A percentile compares a stretch with the other conserved stretches of the same genome.
Conservation (phyloP, 2,329 filamentous ascomycete species). For the Pyrenophora tritici-repentis region DNA sequence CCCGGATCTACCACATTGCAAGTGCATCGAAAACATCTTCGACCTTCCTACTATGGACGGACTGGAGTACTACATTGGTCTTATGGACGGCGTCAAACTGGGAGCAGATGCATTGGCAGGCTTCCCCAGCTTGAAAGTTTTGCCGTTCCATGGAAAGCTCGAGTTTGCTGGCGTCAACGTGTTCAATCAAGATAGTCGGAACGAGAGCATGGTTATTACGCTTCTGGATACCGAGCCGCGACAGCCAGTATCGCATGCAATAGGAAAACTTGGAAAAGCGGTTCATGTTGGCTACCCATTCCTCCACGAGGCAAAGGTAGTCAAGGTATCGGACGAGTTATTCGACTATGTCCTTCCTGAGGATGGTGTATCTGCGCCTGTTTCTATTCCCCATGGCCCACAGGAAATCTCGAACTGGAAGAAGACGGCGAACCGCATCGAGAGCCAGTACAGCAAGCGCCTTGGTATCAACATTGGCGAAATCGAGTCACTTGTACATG, state of each 20-base stretch:
- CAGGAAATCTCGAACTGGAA: constrained; percentile 81
- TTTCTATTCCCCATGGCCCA: constrained; percentile 72
- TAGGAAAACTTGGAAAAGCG: constrained; percentile 78
- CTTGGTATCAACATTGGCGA: constrained; percentile 84
- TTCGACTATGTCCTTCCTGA: constrained; percentile 81
- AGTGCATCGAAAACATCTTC: constrained; percentile 94
- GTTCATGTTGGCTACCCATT: constrained; percentile 96
- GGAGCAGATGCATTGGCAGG: constrained; percentile 85
- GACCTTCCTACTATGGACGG: constrained; percentile 93
- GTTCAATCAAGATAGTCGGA: constrained; percentile 93
- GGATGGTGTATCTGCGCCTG: constrained; percentile 64
- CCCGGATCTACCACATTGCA: constrained; percentile 83
- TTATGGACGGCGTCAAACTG: constrained; percentile 82
- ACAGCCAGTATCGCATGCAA: constrained; percentile 72
- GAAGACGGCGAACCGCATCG: constrained; percentile 81
- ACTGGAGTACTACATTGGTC: constrained; percentile 78
- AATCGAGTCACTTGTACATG: constrained; percentile 87
- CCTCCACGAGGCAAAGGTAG: constrained; percentile 88
- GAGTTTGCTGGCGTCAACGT: constrained; percentile 91
- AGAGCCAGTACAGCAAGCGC: constrained; percentile 86
- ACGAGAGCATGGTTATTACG: constrained; percentile 94
- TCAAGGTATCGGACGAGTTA: constrained; percentile 87
- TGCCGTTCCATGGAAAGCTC: constrained; percentile 80
- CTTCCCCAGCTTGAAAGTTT: constrained; percentile 85
- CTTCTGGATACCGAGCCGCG: constrained; percentile 74